Base-by-base conservation (phyloP, 352 stramenopile genomes). In the Blastocystis hominis region DNA sequence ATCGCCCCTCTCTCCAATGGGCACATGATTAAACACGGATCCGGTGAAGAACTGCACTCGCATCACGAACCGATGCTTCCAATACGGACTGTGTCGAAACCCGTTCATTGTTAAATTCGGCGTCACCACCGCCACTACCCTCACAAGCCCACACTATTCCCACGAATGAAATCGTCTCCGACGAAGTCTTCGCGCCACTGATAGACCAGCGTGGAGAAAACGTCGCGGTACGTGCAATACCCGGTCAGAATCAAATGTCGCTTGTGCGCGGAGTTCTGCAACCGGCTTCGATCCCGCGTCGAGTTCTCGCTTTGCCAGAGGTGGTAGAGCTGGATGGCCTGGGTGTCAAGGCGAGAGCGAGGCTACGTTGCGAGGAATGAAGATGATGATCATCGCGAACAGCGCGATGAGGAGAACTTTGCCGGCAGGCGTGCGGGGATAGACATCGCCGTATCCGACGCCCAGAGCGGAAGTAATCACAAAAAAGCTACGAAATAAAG, bases 61-160 rank as follows among this genome's bases (percentile, higher is more conserved):
- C 70, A 80, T 80, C 50, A 80, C 70, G 42, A 80, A 80, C 15
- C 70, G 70, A 42, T 80, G 70, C 42, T 80, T 80, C 70, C 70
- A 80, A 42, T 80, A 80, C 4, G 70, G 70, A 9, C 38, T 61
- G 55, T 80, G 70, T 34, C 44, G 4, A 40, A 80, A 80, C 17
- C 55, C 70, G 15, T 62, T 42, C 70, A 80, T 63, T n/a, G 46
- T 80, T 15, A 80, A 46, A 24, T 42, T 80, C 3, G 70, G 70
- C 30, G 70, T 61, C 20, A 80, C 38, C 15, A 80, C 70, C 17
- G 70, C 70, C 70, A 80, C 70, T 80, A 62, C 17, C 13, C 0
- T 34, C 63, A 15, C 62, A n/a, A n/a, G 15, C n/a, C 3, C 3
- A 20, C 0, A 7, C 17, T 30, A 17, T 9, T 15, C 46, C 15